Evolutionary conservation across 164 flowering plant genomes (phyloP).

Genomic region (Tinospora cordifolia): DNA sequence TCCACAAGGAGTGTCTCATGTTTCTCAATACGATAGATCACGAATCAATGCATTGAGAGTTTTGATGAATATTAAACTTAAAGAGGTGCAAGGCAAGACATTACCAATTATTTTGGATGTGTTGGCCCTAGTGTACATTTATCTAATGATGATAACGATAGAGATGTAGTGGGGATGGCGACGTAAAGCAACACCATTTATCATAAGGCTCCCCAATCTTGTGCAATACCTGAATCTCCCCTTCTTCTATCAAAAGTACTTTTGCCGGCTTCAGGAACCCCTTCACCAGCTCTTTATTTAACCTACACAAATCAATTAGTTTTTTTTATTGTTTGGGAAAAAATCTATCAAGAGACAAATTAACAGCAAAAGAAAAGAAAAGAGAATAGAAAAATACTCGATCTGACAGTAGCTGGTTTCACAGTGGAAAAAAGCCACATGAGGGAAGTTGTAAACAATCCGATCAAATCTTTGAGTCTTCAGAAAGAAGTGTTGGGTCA

Average conservation of each 20-base stretch:
- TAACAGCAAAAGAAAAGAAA: too few relatives aligned
- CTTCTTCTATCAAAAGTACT: conserved; percentile 25
- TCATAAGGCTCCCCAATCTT: conserved; percentile 38
- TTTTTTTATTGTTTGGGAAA: too few relatives aligned
- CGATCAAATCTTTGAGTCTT: conserved; percentile 38
- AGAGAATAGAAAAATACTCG: conserved; percentile 18
- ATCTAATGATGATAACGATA: too few relatives aligned
- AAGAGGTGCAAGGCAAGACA: too few relatives aligned
- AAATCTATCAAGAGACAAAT: background rate
- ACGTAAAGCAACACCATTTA: too few relatives aligned
- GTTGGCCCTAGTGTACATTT: too few relatives aligned
- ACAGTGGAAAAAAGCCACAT: conserved; percentile 38
- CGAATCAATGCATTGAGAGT: too few relatives aligned
- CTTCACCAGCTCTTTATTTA: conserved; percentile 39
- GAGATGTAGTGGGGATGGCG: too few relatives aligned
- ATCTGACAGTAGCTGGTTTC: conserved; percentile 42
- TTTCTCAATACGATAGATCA: too few relatives aligned
- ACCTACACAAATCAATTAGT: conserved; percentile 13
- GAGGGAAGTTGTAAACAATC: conserved; percentile 52
- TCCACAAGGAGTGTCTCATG: too few relatives aligned
- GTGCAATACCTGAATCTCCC: conserved; percentile 43
- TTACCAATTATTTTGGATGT: too few relatives aligned
- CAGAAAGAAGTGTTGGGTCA: conserved; percentile 41
- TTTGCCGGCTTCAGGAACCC: conserved; percentile 35
- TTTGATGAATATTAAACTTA: too few relatives aligned